These are phyloP conservation scores for Zasmidium angulare DNA, from an alignment of 2,329 filamentous ascomycete species.

Conservation along the genomic window DNA sequence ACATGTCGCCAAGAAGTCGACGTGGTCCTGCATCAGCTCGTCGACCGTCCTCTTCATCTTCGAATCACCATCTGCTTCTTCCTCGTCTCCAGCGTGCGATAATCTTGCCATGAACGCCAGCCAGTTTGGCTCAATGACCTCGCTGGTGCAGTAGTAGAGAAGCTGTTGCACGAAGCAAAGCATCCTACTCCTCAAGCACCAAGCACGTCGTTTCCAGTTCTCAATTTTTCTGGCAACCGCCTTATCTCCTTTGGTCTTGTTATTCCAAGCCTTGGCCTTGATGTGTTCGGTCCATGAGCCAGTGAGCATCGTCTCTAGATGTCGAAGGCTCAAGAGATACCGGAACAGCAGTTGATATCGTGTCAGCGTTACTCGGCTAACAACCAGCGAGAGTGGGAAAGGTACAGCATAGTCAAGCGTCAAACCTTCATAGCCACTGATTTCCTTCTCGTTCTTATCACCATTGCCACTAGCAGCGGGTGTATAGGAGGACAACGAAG, in stretches of 20 bases:
- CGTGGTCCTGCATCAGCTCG: conserved; percentile 97
- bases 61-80: conserved; percentile 38
- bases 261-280: conserved; percentile 76
- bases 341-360: conserved; percentile 95
- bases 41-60: conserved; percentile 74
- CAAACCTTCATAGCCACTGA: conserved; percentile 85
- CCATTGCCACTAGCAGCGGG: conserved; percentile 63
- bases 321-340: conserved; percentile 83
- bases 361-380: conserved; percentile 94
- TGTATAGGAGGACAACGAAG: conserved; percentile 61
- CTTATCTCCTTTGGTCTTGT: conserved; percentile 50
- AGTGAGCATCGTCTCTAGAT: conserved; percentile 84
- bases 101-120: conserved; percentile 86
- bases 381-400: conserved; percentile 91
- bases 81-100: conserved; percentile 55
- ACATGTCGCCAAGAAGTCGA: conserved; percentile 96
- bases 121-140: conserved; percentile 99
- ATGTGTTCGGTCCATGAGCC: conserved; percentile 89
- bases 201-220: conserved; percentile 88
- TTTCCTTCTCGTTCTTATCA: conserved; percentile 76
- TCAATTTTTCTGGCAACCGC: conserved; percentile 70
- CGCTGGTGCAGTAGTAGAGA: conserved; percentile 92
- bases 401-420: conserved; percentile 93
- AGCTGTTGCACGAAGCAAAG: conserved; percentile 95
- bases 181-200: conserved; percentile 91